Evolutionary conservation across 2,329 filamentous ascomycete species (phyloP), one percentile per base, ranked within the genome.

Genomic region (Calonectria honghensis): DNA sequence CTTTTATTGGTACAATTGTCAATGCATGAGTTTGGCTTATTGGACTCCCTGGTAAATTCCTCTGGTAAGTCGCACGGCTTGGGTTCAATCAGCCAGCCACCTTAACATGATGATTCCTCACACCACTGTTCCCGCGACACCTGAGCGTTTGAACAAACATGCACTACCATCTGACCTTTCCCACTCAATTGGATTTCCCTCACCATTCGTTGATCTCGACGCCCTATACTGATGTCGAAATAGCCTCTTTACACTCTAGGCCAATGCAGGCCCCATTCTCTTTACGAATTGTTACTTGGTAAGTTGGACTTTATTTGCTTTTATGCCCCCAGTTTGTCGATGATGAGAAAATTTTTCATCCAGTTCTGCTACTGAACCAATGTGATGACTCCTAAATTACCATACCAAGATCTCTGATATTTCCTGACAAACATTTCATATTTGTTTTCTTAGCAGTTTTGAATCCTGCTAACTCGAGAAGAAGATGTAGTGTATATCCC

Each of bases 331-430:
- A 45, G 45, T 31, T 64, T 68, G 85, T 89, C 84, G 82, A 88
- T 93, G 92, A 94, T 94, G 92, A 94, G 87, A 92, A 87, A 86
- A 80, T 77, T 85, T 86, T 87, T 88, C 84, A 88, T 89, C 89
- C 92, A 94, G 92, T 94, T 94, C 92, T 94, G 92, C 92, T 94
- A 90, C 92, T 94, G 92, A 94, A 91, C 80, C 82, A 84, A 79
- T 85, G 86, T 93, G 92, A 93, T 90, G 92, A 93, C 84, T 91
- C 85, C 88, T 84, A 87, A 87, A 89, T 91, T 93, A 86, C 91
- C 91, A 93, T 88, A 93, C 85, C 88, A 90, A 88, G 86, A 86
- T 88, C 88, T 92, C 90, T 91, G 89, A 91, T 85, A 77, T 69
- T 51, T 67, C 65, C 37, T 76, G 79, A 76, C 79, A 80, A 48